Percentiles rank a stretch among this genome's conserved stretches.
These are phyloP conservation scores for Leccinum rimulosum DNA, from an alignment of 768 basidiomycete genomes.

Conservation along the genomic window DNA sequence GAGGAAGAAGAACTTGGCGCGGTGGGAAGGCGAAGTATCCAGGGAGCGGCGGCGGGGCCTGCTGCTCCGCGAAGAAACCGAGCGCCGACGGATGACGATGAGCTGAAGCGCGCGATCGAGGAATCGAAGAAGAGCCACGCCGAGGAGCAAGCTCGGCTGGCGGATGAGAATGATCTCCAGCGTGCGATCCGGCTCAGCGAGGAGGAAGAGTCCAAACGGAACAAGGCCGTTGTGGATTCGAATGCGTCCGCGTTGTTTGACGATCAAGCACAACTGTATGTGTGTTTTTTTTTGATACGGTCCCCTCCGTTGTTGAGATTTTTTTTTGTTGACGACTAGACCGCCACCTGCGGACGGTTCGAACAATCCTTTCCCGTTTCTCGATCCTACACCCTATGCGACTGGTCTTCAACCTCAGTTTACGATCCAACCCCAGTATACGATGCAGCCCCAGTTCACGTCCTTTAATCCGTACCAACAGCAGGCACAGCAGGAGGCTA, in stretches of 20 bases:
- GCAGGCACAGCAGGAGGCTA: constrained; percentile 87
- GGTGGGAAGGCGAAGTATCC: constrained; percentile 5
- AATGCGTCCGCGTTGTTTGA: constrained; percentile 82
- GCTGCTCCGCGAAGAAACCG: constrained; percentile 19
- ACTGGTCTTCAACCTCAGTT: constrained; percentile 67
- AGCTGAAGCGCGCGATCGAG: constrained; percentile 82
- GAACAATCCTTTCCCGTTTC: constrained; percentile 57
- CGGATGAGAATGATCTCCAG: constrained; percentile 82
- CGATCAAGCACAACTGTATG: constrained; percentile 77
- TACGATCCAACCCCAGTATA: constrained; percentile 74
- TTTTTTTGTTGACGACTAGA: constrained; percentile 18
- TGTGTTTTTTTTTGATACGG: constrained; percentile 29
- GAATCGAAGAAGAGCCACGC: constrained; percentile 76
- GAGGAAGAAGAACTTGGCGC: constrained; percentile 24
- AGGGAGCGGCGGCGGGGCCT: not conserved
- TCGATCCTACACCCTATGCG: constrained; percentile 60
- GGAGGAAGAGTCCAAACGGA: constrained; percentile 83
- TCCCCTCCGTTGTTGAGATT: not conserved
- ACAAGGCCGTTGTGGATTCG: constrained; percentile 66
- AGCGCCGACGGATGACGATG: constrained; percentile 64
- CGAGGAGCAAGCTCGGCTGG: constrained; percentile 58
- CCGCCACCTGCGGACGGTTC: constrained; percentile 30
- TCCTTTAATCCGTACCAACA: constrained; percentile 94
- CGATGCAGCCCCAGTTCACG: constrained; percentile 81
- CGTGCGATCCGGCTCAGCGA: constrained; percentile 82